phyloP scores from a whole-genome alignment of 495 filamentous ascomycete species.

The Polyplosphaeria fusca region DNA sequence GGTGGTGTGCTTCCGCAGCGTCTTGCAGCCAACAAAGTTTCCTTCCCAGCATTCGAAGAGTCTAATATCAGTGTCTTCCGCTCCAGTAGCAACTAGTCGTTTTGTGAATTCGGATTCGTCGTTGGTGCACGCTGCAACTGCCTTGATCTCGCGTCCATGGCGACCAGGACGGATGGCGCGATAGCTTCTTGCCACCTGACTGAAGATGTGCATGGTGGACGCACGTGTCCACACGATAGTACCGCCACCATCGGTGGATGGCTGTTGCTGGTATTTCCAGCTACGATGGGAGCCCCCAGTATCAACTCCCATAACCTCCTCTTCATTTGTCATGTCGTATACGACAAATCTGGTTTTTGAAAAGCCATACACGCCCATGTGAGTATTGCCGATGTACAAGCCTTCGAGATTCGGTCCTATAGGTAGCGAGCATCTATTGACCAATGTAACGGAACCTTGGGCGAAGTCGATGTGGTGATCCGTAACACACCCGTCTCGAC shows the following conservation, averaged over 20 bases:
- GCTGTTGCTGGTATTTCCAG: slow-evolving; percentile 57
- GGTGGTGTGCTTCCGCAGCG: slow-evolving; percentile 69
- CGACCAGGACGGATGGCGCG: slow-evolving; percentile 60
- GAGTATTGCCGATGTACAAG: slow-evolving; percentile 52
- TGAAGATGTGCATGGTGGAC: slow-evolving; percentile 50
- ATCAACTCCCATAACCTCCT: slow-evolving; percentile 64
- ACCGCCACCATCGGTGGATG: slow-evolving; percentile 18
- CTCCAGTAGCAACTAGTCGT: slow-evolving; percentile 69
- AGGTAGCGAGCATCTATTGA: slow-evolving; percentile 57
- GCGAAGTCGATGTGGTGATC: slow-evolving; percentile 46
- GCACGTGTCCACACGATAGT: slow-evolving; percentile 59
- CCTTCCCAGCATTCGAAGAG: slow-evolving; percentile 51
- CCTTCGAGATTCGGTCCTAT: slow-evolving; percentile 68
- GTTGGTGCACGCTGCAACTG: slow-evolving; percentile 53
- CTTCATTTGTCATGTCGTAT: slow-evolving; percentile 66
- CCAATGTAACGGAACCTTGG: slow-evolving; percentile 33
- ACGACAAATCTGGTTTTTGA: slow-evolving; percentile 70
- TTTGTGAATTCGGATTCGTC: not conserved
- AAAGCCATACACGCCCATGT: slow-evolving; percentile 78
- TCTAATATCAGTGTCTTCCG: slow-evolving; percentile 83
- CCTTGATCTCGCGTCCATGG: slow-evolving; percentile 88
- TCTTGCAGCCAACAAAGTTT: slow-evolving; percentile 54
- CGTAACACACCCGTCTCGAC: slow-evolving; percentile 70
- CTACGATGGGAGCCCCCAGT: slow-evolving; percentile 80
- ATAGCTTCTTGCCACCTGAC: slow-evolving; percentile 49